These are phyloP conservation scores for Luvunga scandens DNA, from an alignment of 345 rosid genomes.

Conservation along the genomic window DNA sequence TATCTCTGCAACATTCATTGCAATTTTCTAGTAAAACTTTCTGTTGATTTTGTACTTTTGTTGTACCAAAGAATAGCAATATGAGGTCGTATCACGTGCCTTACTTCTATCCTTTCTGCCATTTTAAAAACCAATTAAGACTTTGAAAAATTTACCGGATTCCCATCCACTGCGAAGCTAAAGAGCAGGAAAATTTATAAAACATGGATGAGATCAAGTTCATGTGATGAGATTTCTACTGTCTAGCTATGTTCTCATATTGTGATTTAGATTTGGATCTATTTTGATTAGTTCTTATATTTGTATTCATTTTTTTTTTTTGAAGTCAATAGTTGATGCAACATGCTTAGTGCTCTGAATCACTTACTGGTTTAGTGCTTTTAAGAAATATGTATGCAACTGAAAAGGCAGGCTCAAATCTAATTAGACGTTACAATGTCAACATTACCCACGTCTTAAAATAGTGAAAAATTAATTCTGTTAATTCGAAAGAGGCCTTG, in stretches of 20 bases:
- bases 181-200: neutral
- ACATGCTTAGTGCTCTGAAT: neutral
- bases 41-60: neutral
- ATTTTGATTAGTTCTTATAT: neutral
- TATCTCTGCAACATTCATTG: neutral
- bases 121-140: neutral
- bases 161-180: conserved; percentile 13
- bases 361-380: conserved; percentile 6
- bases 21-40: neutral
- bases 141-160: conserved; percentile 6
- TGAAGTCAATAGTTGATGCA: neutral
- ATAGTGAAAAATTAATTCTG: neutral
- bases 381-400: neutral
- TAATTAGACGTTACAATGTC: neutral
- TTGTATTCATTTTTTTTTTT: neutral
- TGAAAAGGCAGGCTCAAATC: neutral
- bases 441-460: neutral
- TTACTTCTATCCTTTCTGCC: neutral
- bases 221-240: conserved; percentile 18
- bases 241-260: neutral
- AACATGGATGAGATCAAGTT: conserved; percentile 7
- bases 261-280: conserved; percentile 16
- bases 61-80: conserved; percentile 8
- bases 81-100: conserved; percentile 27
- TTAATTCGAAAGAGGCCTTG: neutral